Base-by-base conservation (phyloP, 208 protist species). In the Wallacemonas sp. region DNA sequence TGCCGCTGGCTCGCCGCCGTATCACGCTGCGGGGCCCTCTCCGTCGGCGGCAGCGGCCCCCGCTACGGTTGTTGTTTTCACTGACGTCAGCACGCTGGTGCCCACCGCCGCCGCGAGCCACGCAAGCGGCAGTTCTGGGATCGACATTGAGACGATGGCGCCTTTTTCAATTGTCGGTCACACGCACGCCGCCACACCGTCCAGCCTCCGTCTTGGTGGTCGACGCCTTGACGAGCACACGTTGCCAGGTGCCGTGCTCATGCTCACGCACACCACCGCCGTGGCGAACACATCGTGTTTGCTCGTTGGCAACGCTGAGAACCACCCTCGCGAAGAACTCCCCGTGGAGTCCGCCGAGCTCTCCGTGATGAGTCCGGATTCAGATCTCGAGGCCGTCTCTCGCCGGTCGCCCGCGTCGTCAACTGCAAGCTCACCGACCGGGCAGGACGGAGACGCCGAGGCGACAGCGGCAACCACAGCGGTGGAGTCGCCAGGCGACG, bases 101-200 rank as follows among this genome's bases (percentile, higher is more conserved):
- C 46, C 46, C 9, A 26, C 46, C n/a, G 10, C 22, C 46, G 22
- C n/a, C n/a, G n/a, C n/a, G n/a, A n/a, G 24, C 12, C 46, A 54
- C 46, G 6, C 46, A 5, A 10, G 10, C 9, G 46, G 46, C 4
- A 26, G 46, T n/a, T 10, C 46, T 19, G 19, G 27, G 10, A 33
- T 54, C 24, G 46, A 33, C 46, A 54, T 54, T 32, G 24, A 54
- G n/a, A 54, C 46, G 24, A 54, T 54, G 46, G 13, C 46, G 19
- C 21, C 46, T 9, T 54, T 54, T 26, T 54, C 46, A 15, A 33
- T 54, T 19, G 46, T 50, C 15, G 44, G 44, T 13, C 44, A 50
- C 44, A 12, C 44, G 19, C 44, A 50, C 10, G 9, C 8, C 44
- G 8, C 44, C 15, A 8, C 10, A 8, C 44, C 12, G 17, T 26